phyloP scores from a whole-genome alignment of 2,329 filamentous ascomycete species.

The Xylaria sp. region DNA sequence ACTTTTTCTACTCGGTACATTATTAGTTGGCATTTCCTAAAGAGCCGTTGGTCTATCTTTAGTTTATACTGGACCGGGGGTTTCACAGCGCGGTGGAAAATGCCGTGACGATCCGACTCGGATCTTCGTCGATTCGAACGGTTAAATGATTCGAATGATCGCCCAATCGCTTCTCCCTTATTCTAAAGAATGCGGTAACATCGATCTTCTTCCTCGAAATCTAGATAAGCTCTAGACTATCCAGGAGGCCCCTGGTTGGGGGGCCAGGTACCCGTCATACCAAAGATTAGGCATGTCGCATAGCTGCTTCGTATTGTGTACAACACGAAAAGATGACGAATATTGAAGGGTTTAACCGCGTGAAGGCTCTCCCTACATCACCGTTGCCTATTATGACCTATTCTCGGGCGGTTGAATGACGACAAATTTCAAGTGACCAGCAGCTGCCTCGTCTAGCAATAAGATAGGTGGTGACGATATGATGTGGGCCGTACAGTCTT shows the following conservation, averaged over 20 bases:
- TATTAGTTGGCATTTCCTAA: background rate
- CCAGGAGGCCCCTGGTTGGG: background rate
- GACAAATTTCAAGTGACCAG: background rate
- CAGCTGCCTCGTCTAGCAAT: background rate
- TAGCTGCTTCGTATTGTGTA: background rate
- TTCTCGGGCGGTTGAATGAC: background rate
- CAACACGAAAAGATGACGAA: background rate
- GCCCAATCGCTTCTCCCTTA: slow-evolving; percentile 11
- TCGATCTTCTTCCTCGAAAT: slow-evolving; percentile 2
- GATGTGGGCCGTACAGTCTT: background rate
- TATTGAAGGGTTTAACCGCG: background rate
- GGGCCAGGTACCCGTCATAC: background rate
- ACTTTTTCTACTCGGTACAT: background rate
- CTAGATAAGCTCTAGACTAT: background rate
- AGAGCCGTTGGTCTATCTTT: slow-evolving; percentile 1
- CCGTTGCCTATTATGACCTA: background rate
- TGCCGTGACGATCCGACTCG: slow-evolving; percentile 38
- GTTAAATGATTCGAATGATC: slow-evolving; percentile 35
- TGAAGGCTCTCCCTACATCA: background rate
- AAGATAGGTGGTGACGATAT: background rate
- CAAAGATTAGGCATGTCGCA: background rate
- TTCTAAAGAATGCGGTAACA: background rate
- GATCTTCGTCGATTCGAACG: slow-evolving; percentile 40
- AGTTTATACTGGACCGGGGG: slow-evolving; percentile 21
- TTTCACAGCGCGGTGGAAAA: slow-evolving; percentile 22